Conservation (phyloP, 2,329 filamentous ascomycete species). For the Pseudopyricularia cyperi region DNA sequence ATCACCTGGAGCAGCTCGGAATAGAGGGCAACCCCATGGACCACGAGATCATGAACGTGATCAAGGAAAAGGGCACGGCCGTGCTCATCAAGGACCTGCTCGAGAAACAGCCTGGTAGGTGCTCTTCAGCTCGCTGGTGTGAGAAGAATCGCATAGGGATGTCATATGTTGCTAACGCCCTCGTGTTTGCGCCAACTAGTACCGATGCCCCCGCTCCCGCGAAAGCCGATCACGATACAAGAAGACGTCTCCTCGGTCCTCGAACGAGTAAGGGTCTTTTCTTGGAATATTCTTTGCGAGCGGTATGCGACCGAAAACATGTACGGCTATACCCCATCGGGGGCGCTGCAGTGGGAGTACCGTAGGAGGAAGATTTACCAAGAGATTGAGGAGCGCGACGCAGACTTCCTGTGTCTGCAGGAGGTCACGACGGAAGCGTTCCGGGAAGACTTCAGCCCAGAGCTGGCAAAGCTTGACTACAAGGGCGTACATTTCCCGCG, state of each 20-base stretch:
- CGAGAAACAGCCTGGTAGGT: constrained; percentile 73
- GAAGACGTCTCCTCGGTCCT: constrained; percentile 44
- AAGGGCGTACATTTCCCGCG: constrained; percentile 91
- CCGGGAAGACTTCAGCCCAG: constrained; percentile 80
- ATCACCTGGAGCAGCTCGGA: constrained; percentile 76
- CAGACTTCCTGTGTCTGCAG: constrained; percentile 86
- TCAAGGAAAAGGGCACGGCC: constrained; percentile 79
- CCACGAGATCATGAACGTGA: constrained; percentile 61
- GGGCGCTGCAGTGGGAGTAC: constrained; percentile 76
- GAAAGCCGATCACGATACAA: constrained; percentile 68
- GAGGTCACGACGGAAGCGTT: constrained; percentile 89
- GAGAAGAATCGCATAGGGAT: background rate
- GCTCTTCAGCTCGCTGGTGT: background rate
- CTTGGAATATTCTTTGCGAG: constrained; percentile 93
- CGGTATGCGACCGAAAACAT: constrained; percentile 74
- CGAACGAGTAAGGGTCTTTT: constrained; percentile 73
- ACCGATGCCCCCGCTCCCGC: constrained; percentile 61
- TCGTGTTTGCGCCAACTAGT: constrained; percentile 34
- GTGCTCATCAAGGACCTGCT: constrained; percentile 71
- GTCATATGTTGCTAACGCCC: background rate
- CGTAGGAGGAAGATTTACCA: constrained; percentile 71
- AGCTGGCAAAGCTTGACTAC: constrained; percentile 77
- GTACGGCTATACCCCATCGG: constrained; percentile 82
- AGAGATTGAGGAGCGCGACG: constrained; percentile 65
- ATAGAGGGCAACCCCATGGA: constrained; percentile 85